Percentiles rank a stretch among this genome's conserved stretches.
Evolutionary conservation across 371 early-diverging fungal genomes (phyloP).

Genomic region (Mortierella sp.): DNA sequence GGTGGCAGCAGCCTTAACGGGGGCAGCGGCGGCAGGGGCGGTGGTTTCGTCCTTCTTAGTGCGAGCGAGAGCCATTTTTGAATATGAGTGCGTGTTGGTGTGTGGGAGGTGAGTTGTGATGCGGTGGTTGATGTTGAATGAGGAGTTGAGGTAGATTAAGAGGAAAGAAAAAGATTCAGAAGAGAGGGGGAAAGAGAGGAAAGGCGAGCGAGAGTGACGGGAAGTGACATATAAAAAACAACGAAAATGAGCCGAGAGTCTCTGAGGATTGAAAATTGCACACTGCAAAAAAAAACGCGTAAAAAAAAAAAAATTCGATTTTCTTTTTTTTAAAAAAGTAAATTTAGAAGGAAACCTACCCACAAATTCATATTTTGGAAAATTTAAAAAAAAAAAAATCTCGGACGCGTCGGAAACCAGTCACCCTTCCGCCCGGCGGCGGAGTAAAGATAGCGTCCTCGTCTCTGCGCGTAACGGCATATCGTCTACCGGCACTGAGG

Average conservation of each 20-base stretch:
- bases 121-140: slow-evolving; percentile 9
- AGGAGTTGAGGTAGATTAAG: slow-evolving; percentile 8
- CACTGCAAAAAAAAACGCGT: slow-evolving; percentile 6
- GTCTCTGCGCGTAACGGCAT: too few relatives aligned
- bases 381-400: too few relatives aligned
- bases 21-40: slow-evolving; percentile 21
- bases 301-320: too few relatives aligned
- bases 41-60: slow-evolving; percentile 53
- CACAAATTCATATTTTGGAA: too few relatives aligned
- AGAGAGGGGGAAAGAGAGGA: slow-evolving; percentile 4
- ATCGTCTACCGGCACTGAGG: too few relatives aligned
- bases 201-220: neutral
- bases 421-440: too few relatives aligned
- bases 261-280: too few relatives aligned
- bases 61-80: slow-evolving; percentile 51
- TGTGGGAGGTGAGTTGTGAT: neutral
- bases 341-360: too few relatives aligned
- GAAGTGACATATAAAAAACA: neutral
- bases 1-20: slow-evolving; percentile 38
- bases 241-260: neutral
- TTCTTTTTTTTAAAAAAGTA: too few relatives aligned
- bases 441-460: too few relatives aligned
- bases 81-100: slow-evolving; percentile 5
- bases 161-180: slow-evolving; percentile 13
- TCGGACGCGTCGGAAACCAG: too few relatives aligned